Base-by-base conservation (phyloP, 2,329 filamentous ascomycete species). In the Scedosporium aurantiacum region DNA sequence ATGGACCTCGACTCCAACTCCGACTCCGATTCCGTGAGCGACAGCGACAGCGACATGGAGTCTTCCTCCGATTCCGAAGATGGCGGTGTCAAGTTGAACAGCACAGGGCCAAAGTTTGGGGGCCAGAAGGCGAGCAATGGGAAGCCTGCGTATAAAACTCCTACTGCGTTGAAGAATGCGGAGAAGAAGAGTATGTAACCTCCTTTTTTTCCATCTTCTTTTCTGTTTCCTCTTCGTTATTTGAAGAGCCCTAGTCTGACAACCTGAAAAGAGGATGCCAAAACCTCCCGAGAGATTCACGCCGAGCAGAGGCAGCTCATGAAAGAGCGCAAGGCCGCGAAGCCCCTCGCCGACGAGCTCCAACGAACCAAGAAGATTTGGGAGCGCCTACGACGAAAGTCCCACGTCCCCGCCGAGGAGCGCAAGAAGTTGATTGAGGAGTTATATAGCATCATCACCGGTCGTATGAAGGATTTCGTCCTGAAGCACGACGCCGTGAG, bases 401-500 rank as follows among this genome's bases (percentile, higher is more conserved):
- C 92, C 2, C 91, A 97, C 69, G 91, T 99, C 1, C 89, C 91
- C 47, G 86, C 88, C 68, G 90, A 95, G 45, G 92, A 99, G 78
- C 84, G 94, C 64, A 88, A 93, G 73, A 82, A 88, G 71, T 82
- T 99, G 47, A 89, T 97, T 57, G 83, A 87, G 63, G 93, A 99
- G 77, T 82, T 99, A 27, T 97, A 96, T 73, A 81, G 82, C 62
- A 96, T 99, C 70, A 89, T 97, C 68, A 94, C 90, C 25, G 93
- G 92, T 60, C 85, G 89, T 62, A 89, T 97, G 68, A 91, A 90
- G 74, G 94, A 97, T 64, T 96, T 97, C 67, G 93, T 97, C 21
- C 89, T 99, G 77, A 99, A 99, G 82, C 94, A 99, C 74, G 94
- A 99, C 72, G 90, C 91, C 41, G 93, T 96, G n/a, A 85, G 94